Evolutionary conservation across 306 rosid genomes (phyloP), one percentile per base, ranked within the genome.

Genomic region (Alnus glutinosa): DNA sequence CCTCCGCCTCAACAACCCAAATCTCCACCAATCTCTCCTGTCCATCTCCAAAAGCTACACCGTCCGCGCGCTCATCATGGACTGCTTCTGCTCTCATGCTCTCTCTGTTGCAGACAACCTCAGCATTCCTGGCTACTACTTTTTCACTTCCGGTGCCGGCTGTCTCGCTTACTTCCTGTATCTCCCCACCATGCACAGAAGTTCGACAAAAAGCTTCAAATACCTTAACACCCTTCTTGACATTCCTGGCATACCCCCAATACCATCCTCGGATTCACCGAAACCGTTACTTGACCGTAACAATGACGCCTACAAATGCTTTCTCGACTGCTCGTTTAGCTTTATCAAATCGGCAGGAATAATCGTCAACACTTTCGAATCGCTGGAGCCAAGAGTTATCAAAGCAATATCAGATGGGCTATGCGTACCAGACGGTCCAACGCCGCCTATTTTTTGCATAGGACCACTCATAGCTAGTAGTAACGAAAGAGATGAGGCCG

Each of bases 351-450:
- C 87, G 0, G 59, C 80, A 23, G 92, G 90, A 14, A 34, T 78
- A 13, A 83, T 87, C 2, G 30, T 80, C 0, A 86, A 86, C 88
- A 76, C 85, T 39, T 88, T 86, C 30, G 89, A 86, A 59, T 75
- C 86, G 2, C 78, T 86, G 0, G 91, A 86, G 48, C 66, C 80
- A 0, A 76, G 81, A n/a, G 39, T 58, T 0, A 7, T 78, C 23
- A n/a, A 19, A 84, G 90, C 81, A 1, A 12, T 87, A n/a, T 16
- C 39, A 0, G 84, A 81, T 5, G 92, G 92, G 3, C 51, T 75
- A 0, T 84, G 85, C 77, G 16, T 84, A 32, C 77, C 81, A 0
- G 74, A 86, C 4, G 78, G 15, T 13, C 70, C 51, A 0, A 55
- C 78, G 0, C 92, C 89, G 0, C 75, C 79, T 1, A 3, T 87